Evolutionary conservation across 495 filamentous ascomycete species (phyloP).

Genomic region (Jackrogersella minutella): DNA sequence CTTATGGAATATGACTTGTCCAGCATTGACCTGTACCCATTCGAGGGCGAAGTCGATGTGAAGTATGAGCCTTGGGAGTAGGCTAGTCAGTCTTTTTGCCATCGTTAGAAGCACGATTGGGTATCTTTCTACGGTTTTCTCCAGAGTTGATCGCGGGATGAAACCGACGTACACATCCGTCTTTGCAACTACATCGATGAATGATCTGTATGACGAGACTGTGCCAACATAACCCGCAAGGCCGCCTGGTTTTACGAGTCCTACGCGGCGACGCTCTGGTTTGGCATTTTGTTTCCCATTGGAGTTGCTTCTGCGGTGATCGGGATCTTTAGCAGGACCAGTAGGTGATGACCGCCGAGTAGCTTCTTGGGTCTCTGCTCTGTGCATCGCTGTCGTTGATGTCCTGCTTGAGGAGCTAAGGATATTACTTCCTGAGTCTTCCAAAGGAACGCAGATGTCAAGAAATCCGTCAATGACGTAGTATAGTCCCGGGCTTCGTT

Average conservation of each 20-base stretch:
- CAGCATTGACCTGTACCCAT: conserved; percentile 95
- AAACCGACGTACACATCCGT: conserved; percentile 99
- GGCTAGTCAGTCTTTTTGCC: conserved; percentile 89
- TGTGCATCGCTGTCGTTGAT: conserved; percentile 48
- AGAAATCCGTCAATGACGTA: conserved; percentile 98
- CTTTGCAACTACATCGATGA: conserved; percentile 95
- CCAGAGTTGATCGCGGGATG: conserved; percentile 82
- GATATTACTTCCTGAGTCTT: conserved; percentile 48
- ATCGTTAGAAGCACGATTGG: conserved; percentile 92
- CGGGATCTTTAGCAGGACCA: conserved; percentile 22
- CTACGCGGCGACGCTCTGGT: conserved; percentile 68
- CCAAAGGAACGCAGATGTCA: conserved; percentile 73
- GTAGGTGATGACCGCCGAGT: conserved; percentile 35
- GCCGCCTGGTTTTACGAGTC: conserved; percentile 92
- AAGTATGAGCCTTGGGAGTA: conserved; percentile 89
- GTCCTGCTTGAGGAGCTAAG: conserved; percentile 46
- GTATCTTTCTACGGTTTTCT: conserved; percentile 89
- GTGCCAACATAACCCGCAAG: conserved; percentile 94
- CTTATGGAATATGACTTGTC: conserved; percentile 93
- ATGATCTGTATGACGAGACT: conserved; percentile 92
- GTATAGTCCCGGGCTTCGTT: conserved; percentile 93
- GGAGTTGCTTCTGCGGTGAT: conserved; percentile 9
- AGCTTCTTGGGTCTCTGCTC: conserved; percentile 40
- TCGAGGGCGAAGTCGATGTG: conserved; percentile 98
- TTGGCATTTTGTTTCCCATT: conserved; percentile 33